Base-by-base conservation (phyloP, 2,329 filamentous ascomycete species). In the Bipolaris gigantea region DNA sequence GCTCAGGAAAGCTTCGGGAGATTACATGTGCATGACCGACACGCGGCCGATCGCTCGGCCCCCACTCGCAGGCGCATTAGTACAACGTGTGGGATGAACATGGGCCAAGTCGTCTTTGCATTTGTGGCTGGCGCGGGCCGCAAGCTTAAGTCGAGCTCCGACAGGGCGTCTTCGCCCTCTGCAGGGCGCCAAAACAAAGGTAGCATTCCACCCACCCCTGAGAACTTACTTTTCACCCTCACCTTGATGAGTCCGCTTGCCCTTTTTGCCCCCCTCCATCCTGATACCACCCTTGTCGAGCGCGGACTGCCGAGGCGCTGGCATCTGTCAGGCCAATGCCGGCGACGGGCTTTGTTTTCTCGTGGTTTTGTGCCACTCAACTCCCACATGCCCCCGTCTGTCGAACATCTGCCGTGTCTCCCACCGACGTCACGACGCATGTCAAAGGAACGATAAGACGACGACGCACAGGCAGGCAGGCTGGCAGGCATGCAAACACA, bases 1-100 rank as follows among this genome's bases (percentile, higher is more conserved):
- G 3, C 19, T 30, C 16, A 10, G 21, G 21, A 18, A 27, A 16
- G 35, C 19, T 30, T 50, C 51, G 30, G 40, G 41, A 50, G 13
- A 54, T 50, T 54, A 45, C 34, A 50, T 40, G 27, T 54, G 41
- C 34, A 50, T 40, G 27, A 42, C 16, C 32, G 43, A 33, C 38
- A 40, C 32, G 47, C 51, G 40, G 40, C n/a, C 18, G 45, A 53
- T 50, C 50, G 42, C 38, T 46, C 21, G 21, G 33, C 32, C 36
- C 41, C 34, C 46, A 45, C 35, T 40, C 38, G 21, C 34, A 16
- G 21, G 23, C 35, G 35, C 16, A 35, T 40, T 54, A 33, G 41
- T 18, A 16, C n/a, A 34, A 32, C 27, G 36, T 30, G 52, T 41
- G 52, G 50, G 50, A 43, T 43, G 33, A 44, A 23, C 19, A 5